Base-by-base conservation (phyloP, 192 early-diverging fungal species). In the Lobosporangium transversale region DNA sequence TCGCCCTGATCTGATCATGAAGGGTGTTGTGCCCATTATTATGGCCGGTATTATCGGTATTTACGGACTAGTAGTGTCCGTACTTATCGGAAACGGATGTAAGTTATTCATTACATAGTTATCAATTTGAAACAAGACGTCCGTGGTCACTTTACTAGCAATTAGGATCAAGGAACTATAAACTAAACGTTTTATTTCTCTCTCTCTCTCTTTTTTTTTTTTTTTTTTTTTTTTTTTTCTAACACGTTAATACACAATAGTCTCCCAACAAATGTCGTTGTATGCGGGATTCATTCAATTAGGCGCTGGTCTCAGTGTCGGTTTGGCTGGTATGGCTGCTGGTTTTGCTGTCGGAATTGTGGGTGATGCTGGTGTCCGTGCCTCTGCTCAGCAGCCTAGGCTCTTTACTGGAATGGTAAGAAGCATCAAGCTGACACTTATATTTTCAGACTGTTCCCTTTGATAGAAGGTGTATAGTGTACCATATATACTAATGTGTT, bases 1-100 rank as follows among this genome's bases (percentile, higher is more conserved):
- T 56, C 91, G 92, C 37, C 95, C 95, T 58, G 95, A 96, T 70
- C 79, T 96, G 52, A 91, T 94, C 52, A 91, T 95, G 80, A 94
- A 92, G 78, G 85, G 89, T 44, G 88, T 96, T 60, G 91, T 99
- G 54, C 95, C 95, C 17, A 94, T 97, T 53, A 92, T 99, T 69
- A 97, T 97, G 96, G 94, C 91, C 70, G 97, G 98, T 94, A 99
- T 99, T 83, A 94, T 99, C 70, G 96, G 91, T 80, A 95, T 99
- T 78, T 99, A 99, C 84, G 98, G 98, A 40, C 86, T 99, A 14
- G 96, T 98, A 14, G 96, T 99, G 8, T 88, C 98, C 7, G 98
- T 99, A 6, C 87, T 99, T 37, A 91, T 95, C 53, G 86, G 91
- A 33, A 90, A 89, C 74, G 88, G 88, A 68, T 82, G 90, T 84